Base-by-base conservation (phyloP, 129 eudicot species). In the Flaveria sonorensis region DNA sequence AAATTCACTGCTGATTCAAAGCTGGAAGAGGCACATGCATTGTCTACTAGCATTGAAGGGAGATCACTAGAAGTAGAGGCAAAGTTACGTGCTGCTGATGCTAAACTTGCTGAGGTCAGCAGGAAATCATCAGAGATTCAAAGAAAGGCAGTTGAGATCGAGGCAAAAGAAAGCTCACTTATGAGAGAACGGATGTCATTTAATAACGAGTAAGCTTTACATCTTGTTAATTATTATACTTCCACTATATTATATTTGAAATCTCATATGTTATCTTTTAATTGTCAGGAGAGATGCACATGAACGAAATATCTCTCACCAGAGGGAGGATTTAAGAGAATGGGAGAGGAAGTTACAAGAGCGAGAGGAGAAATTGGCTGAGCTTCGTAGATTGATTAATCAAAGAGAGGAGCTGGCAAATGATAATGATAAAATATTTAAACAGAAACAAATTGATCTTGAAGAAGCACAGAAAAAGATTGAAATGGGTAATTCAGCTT, bases 91-190 rank as follows among this genome's bases (percentile, higher is more conserved):
- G 90, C 94, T 30, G 96, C 90, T 83, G 99, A 95, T 82, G 99
- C 97, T 43, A 95, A 89, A 79, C 96, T 85, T 78, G 99, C 96
- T 70, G 99, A 92, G 85, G 93, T 86, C 74, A 95, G 90, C 87
- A 87, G 99, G 83, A 92, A 89, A 89, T 80, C 88, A 73, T 88
- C 97, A 76, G 97, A 95, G 53, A 71, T 95, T 47, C 96, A 89
- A 68, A 91, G 97, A 79, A 95, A 85, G 79, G 66, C 81, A 40
- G 84, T 80, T 70, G 96, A 91, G 64, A 45, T 92, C 67, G 94
- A 89, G 62, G 90, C 83, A 47, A 90, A 85, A 91, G 99, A 95
- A 76, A 87, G 77, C 76, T 80, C 90, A 30, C 90, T 91, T 50
- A 82, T 90, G 83, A 86, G 96, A 74, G 99, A 89, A 57, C 90